Percentiles rank a stretch among this genome's conserved stretches.
phyloP scores from a whole-genome alignment of 306 rosid species.

The Vigna trinervia region DNA sequence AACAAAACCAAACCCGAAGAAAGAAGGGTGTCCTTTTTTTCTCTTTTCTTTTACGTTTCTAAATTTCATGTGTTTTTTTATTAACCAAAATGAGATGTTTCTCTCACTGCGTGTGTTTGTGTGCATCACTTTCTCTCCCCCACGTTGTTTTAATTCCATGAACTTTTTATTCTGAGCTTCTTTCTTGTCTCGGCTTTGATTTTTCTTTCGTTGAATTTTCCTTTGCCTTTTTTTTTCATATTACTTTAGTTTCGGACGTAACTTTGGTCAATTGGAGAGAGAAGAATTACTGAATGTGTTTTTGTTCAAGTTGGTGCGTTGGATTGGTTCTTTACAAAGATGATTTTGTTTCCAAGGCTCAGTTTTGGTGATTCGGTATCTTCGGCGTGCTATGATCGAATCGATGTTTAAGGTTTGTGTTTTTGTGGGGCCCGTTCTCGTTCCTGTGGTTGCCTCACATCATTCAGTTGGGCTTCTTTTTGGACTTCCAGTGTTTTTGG shows the following conservation, averaged over 20 bases:
- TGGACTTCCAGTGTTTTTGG: constrained; percentile 18
- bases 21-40: constrained; percentile 4
- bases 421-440: constrained; percentile 50
- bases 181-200: constrained; percentile 23
- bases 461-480: constrained; percentile 2
- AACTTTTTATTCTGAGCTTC: constrained; percentile 47
- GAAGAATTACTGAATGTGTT: constrained; percentile 39
- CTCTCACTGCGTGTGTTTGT: constrained; percentile 29
- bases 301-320: constrained; percentile 35
- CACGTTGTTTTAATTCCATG: constrained; percentile 50
- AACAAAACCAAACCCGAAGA: constrained; percentile 34
- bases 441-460: not conserved
- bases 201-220: constrained; percentile 16
- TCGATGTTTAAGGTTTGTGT: constrained; percentile 53
- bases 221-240: not conserved
- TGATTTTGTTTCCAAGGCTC: constrained; percentile 27
- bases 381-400: constrained; percentile 49
- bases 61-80: not conserved
- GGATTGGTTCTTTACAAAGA: constrained; percentile 37
- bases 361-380: constrained; percentile 52
- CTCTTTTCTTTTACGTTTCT: constrained; percentile 25
- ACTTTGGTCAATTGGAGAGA: constrained; percentile 34
- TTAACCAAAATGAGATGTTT: constrained; percentile 38
- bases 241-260: not conserved
- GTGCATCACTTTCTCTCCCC: constrained; percentile 4